These are phyloP conservation scores for Haemoproteus tartakovskyi DNA, from an alignment of 169 alveolate genomes.

Conservation along the genomic window DNA sequence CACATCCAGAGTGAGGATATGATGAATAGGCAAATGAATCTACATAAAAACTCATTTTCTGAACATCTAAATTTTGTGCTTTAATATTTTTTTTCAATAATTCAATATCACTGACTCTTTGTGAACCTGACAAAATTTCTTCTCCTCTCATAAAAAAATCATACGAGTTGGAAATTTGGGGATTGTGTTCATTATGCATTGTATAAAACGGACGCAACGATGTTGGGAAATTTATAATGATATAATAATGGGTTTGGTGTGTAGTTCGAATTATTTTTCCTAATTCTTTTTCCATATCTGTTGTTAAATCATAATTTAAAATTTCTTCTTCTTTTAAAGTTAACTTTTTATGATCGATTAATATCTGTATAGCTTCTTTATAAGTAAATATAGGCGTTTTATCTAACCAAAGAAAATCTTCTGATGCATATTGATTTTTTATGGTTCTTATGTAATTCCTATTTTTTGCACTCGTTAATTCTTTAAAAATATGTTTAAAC, in stretches of 20 bases:
- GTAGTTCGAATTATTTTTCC: conserved; percentile 93
- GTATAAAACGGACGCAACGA: conserved; percentile 98
- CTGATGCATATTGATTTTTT: conserved; percentile 62
- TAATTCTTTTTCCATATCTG: conserved; percentile 93
- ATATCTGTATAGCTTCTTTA: conserved; percentile 77
- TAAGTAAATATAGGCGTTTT: conserved; percentile 58
- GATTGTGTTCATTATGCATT: conserved; percentile 89
- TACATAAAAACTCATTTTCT: conserved; percentile 89
- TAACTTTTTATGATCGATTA: conserved; percentile 71
- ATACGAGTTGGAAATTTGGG: conserved; percentile 88
- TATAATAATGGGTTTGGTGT: conserved; percentile 96
- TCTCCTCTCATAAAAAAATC: conserved; percentile 99
- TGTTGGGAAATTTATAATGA: conserved; percentile 95
- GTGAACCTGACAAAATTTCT: conserved; percentile 99
- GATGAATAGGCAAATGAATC: conserved; percentile 96
- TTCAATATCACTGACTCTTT: conserved; percentile 97
- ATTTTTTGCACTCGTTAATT: conserved; percentile 70
- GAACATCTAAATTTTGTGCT: conserved; percentile 86
- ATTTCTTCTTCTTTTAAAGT: conserved; percentile 81
- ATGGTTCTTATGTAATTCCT: conserved; percentile 16
- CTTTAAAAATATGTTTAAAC: conserved; percentile 88
- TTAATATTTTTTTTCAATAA: conserved; percentile 81
- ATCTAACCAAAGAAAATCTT: conserved; percentile 34
- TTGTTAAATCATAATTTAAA: conserved; percentile 85
- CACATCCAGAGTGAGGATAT: conserved; percentile 99